Base-by-base conservation (phyloP, 805 yeast genomes). In the Yamadazyma endophytica region DNA sequence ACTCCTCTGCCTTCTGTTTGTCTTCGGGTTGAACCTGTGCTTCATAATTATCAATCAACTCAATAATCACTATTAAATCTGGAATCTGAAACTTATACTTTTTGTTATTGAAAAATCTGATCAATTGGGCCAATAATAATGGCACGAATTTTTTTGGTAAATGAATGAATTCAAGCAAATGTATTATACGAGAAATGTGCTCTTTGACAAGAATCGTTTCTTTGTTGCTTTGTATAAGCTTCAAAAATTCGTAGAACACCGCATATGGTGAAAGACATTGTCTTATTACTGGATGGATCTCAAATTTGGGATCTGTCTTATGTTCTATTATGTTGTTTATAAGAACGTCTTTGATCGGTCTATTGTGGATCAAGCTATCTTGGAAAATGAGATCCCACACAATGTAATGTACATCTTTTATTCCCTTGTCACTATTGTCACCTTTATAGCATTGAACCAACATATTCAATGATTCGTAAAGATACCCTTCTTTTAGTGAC, bases 191-290 rank as follows among this genome's bases (percentile, higher is more conserved):
- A 16, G 81, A 49, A 9, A 77, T 50, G 15, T 38, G 35, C 16
- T 34, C 32, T 24, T 38, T 41, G 7, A 34, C 40, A 9, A 24
- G 25, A 7, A 35, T 18, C 25, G 66, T 12, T 9, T 25, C 31
- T 2, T 12, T 13, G 5, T 9, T 26, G 7, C 24, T 3, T 23
- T 31, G 13, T 6, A 60, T 30, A 1, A 56, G 50, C 12, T 56
- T 54, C 49, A 70, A 69, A 44, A 73, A 77, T 37, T 70, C 70
- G 36, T 64, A 63, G 15, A 83, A 58, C 0, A 80, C 73, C 2
- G 81, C 87, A 49, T 82, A 78, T 27, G 92, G 92, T 4, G 90
- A 60, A 30, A 83, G 51, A 16, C 82, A 71, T 51, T 82, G 89
- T 42, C 78, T 71, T 46, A 83, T 65, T 2, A 77, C 64, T 11